Base-by-base conservation (phyloP, 2,329 filamentous ascomycete species). In the Phoma herbarum region DNA sequence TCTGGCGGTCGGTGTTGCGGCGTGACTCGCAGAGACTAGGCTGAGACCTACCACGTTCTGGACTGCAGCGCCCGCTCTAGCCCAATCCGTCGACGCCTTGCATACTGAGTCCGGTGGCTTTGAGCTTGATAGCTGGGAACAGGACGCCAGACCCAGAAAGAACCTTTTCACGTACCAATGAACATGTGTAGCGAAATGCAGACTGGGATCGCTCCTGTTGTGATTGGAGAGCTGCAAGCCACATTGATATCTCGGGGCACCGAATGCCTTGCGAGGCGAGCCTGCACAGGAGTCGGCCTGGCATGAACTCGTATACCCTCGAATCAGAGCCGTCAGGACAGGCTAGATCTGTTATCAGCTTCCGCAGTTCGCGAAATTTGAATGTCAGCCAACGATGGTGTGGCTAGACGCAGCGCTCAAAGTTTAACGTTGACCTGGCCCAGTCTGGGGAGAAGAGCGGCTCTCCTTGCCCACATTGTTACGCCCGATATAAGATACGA, bases 171-270 rank as follows among this genome's bases (percentile, higher is more conserved):
- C 9, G 41, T 25, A 23, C 41, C 18, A 23, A 43, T 23, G 10
- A 43, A 16, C 23, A 26, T 14, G 4, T 25, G 22, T 25, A 26
- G 41, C 22, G 41, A 26, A 7, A 26, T 16, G 16, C 23, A 2
- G 41, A 41, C 41, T 43, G 14, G n/a, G 18, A 4, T 37, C 11
- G 12, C 22, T 23, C 12, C 14, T n/a, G 12, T 26, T 9, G 23
- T 25, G 41, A 43, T 43, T 43, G 23, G 37, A 26, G 41, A 25
- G 41, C 14, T 43, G 41, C 14, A 43, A 43, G 41, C 41, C 41
- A 43, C 41, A 26, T 43, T 14, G 16, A 43, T 43, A 26, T 23
- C 41, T 25, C 7, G 7, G 18, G 41, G 14, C 22, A 43, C 41
- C 41, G 16, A 26, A 10, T 16, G 41, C 22, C 12, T 26, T 11